Evolutionary conservation across 345 rosid species (phyloP).

Genomic region (Ceriops decandra): DNA sequence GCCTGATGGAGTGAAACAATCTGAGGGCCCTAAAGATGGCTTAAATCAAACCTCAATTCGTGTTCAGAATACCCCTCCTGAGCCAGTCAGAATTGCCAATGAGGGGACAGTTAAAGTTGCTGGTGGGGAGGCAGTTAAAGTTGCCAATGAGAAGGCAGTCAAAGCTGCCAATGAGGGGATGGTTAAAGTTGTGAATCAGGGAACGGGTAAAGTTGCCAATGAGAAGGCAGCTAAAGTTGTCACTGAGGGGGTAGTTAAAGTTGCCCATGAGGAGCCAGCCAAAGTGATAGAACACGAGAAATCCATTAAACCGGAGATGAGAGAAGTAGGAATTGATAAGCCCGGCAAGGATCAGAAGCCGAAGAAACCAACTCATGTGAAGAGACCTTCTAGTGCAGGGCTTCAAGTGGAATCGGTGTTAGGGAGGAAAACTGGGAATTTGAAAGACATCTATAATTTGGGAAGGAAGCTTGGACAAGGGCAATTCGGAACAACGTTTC

Average conservation of each 20-base stretch:
- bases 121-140: too few species aligned
- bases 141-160: too few species aligned
- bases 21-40: conserved; percentile 22
- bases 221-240: conserved; percentile 48
- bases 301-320: conserved; percentile 21
- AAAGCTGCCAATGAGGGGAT: too few species aligned
- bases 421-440: conserved; percentile 73
- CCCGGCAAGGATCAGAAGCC: conserved; percentile 31
- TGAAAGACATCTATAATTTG: conserved; percentile 70
- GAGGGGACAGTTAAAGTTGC: too few species aligned
- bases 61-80: conserved; percentile 60
- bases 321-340: conserved; percentile 17
- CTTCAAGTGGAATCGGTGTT: conserved; percentile 66
- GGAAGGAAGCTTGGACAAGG: conserved; percentile 96
- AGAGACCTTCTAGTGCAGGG: conserved; percentile 58
- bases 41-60: conserved; percentile 19
- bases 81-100: conserved; percentile 25
- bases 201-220: conserved; percentile 45
- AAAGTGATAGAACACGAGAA: conserved; percentile 22
- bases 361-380: conserved; percentile 49
- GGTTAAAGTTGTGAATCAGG: conserved; percentile 34
- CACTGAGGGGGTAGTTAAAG: conserved; percentile 1
- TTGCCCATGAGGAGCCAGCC: conserved; percentile 4
- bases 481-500: conserved; percentile 89
- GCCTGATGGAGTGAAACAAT: conserved; percentile 20